Evolutionary conservation across 257 asterid species (phyloP), one percentile per base, ranked within the genome.

Genomic region (Apocynum venetum): DNA sequence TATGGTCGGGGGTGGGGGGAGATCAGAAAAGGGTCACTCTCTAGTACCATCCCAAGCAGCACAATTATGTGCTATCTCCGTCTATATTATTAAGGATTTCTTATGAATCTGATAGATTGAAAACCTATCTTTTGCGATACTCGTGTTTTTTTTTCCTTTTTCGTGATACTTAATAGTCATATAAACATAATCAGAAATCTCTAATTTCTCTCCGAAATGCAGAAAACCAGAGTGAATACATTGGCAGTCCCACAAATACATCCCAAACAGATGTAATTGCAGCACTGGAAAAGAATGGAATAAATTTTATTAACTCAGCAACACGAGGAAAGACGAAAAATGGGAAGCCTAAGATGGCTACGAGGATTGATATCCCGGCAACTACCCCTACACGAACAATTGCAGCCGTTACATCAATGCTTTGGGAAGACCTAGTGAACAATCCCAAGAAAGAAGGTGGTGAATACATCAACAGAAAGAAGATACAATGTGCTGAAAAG

Each of bases 401-500:
- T 40, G 86, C 95, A 46, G 88, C 98, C 6, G 88, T 91, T 0
- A 91, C 97, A 35, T 87, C 98, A 1, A 90, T 89, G 92, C 85
- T 93, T 15, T 92, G 97, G 93, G 98, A 93, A 80, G 98, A 93
- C 76, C 66, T 93, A 8, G 88, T 87, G 46, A 91, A 85, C 80
- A 88, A 89, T 66, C 91, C 96, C 0, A 89, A 88, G 79, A 95
- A 91, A 75, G 90, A 84, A 31, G 87, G 89, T 6, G 90, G 92
- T 44, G 97, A 91, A 44, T 78, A 74, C 61, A 81, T 90, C 51
- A 90, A 87, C 76, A 76, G 90, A 15, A 89, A 86, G 86, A 91
- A 96, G 82, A 88, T 93, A 8, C 97, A 96, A 73, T 87, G 89
- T 79, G 97, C 98, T 48, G 96, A 93, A 60, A 96, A 96, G 84